Conservation (phyloP, 1,139 yeast genomes). For the Zygosaccharomyces sapae region DNA sequence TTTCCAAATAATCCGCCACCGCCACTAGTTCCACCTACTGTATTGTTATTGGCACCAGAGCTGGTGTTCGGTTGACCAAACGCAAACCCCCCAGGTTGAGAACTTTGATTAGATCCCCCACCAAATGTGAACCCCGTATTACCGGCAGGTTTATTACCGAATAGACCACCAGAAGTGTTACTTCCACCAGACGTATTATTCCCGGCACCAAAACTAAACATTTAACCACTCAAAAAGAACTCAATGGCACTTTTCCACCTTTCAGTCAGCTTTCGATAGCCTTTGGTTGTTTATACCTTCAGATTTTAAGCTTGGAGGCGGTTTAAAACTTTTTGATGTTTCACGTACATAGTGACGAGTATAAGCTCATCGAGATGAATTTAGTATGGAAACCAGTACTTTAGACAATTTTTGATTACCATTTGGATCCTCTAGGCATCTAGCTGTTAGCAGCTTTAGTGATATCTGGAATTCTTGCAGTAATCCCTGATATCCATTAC, state of each 20-base stretch:
- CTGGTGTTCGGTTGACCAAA: slow-evolving; percentile 12
- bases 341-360: slow-evolving; percentile 12
- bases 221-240: not conserved
- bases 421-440: slow-evolving; percentile 22
- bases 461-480: slow-evolving; percentile 31
- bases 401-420: slow-evolving; percentile 18
- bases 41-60: slow-evolving; percentile 6
- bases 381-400: slow-evolving; percentile 14
- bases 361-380: slow-evolving; percentile 5
- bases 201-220: slow-evolving; percentile 15
- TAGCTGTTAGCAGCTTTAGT: slow-evolving; percentile 28
- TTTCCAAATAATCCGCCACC: slow-evolving; percentile 12
- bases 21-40: slow-evolving; percentile 18
- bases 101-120: slow-evolving; percentile 7
- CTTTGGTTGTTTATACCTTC: not conserved
- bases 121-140: slow-evolving; percentile 17
- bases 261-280: not conserved
- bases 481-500: slow-evolving; percentile 32
- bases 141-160: slow-evolving; percentile 18
- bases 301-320: not conserved
- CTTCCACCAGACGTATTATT: slow-evolving; percentile 12
- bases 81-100: slow-evolving; percentile 11
- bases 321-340: slow-evolving; percentile 7
- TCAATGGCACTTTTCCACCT: not conserved
- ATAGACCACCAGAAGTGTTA: slow-evolving; percentile 16